Evolutionary conservation across 1,284 basidiomycete species (phyloP).

Genomic region (Moesziomyces globuligerus): DNA sequence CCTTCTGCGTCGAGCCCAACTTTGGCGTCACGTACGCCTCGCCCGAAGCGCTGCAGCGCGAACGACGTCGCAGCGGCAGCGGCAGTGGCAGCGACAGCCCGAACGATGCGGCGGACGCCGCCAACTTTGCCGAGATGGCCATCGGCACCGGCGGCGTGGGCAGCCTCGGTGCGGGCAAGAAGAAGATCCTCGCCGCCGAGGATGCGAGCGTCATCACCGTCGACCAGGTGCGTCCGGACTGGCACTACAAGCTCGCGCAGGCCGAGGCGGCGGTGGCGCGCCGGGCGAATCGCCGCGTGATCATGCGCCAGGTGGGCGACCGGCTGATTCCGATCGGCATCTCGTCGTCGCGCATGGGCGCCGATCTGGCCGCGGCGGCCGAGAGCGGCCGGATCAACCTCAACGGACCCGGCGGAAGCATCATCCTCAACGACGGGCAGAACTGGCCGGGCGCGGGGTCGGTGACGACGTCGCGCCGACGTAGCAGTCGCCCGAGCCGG

Average conservation of each 20-base stretch:
- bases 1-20: slow-evolving; percentile 95
- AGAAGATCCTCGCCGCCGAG: slow-evolving; percentile 49
- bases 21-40: slow-evolving; percentile 92
- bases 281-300: slow-evolving; percentile 87
- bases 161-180: slow-evolving; percentile 22
- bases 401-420: slow-evolving; percentile 64
- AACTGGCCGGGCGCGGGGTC: slow-evolving; percentile 34
- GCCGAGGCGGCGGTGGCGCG: slow-evolving; percentile 58
- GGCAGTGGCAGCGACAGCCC: slow-evolving; percentile 23
- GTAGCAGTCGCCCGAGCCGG: slow-evolving; percentile 42
- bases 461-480: slow-evolving; percentile 31
- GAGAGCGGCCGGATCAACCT: slow-evolving; percentile 49
- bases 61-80: slow-evolving; percentile 24
- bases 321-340: slow-evolving; percentile 95
- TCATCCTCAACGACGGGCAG: slow-evolving; percentile 60
- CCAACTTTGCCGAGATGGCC: slow-evolving; percentile 53
- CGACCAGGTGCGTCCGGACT: slow-evolving; percentile 64
- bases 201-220: slow-evolving; percentile 59
- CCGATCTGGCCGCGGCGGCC: slow-evolving; percentile 54
- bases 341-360: slow-evolving; percentile 72
- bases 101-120: slow-evolving; percentile 41
- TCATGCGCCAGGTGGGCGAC: slow-evolving; percentile 98
- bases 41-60: slow-evolving; percentile 72
- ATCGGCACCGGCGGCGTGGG: slow-evolving; percentile 49
- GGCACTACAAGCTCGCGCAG: slow-evolving; percentile 56